These are phyloP conservation scores for Sphaerosporella brunnea DNA, from an alignment of 495 filamentous ascomycete genomes.

Conservation along the genomic window DNA sequence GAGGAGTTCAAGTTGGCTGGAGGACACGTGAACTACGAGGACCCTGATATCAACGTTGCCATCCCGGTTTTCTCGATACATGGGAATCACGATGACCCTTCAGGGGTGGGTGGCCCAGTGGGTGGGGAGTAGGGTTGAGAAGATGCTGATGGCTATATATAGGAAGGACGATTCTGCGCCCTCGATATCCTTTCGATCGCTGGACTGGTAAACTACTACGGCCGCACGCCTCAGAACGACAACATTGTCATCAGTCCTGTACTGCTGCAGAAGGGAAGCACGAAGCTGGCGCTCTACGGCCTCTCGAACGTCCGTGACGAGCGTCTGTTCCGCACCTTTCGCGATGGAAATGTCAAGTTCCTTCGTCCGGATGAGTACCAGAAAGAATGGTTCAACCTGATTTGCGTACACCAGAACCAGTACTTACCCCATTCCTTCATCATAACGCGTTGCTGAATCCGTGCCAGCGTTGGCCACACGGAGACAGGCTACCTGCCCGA, in stretches of 20 bases:
- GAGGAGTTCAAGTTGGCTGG: slow-evolving; percentile 74
- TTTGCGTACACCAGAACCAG: slow-evolving; percentile 94
- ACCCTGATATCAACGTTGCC: slow-evolving; percentile 91
- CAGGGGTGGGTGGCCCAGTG: slow-evolving; percentile 33
- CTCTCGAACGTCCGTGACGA: slow-evolving; percentile 96
- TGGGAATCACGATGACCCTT: slow-evolving; percentile 95
- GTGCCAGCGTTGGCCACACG: slow-evolving; percentile 53
- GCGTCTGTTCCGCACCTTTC: slow-evolving; percentile 77
- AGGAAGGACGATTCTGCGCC: slow-evolving; percentile 73
- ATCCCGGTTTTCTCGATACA: slow-evolving; percentile 98
- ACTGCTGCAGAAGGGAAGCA: slow-evolving; percentile 79
- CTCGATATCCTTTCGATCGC: slow-evolving; percentile 82
- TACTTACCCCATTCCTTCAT: slow-evolving; percentile 8
- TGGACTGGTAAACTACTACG: slow-evolving; percentile 90
- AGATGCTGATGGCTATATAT: neutral
- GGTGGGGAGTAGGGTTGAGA: slow-evolving; percentile 10
- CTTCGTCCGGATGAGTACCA: slow-evolving; percentile 69
- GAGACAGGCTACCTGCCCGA: slow-evolving; percentile 84
- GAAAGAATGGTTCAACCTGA: slow-evolving; percentile 88
- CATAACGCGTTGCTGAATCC: neutral
- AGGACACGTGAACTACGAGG: slow-evolving; percentile 91
- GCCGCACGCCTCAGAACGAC: slow-evolving; percentile 74
- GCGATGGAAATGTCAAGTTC: slow-evolving; percentile 86
- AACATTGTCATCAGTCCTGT: slow-evolving; percentile 83
- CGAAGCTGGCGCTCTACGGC: slow-evolving; percentile 87